A percentile compares a stretch with the other conserved stretches of the same genome.
Conservation (phyloP, 805 yeast genomes). For the Starmerella sp. region DNA sequence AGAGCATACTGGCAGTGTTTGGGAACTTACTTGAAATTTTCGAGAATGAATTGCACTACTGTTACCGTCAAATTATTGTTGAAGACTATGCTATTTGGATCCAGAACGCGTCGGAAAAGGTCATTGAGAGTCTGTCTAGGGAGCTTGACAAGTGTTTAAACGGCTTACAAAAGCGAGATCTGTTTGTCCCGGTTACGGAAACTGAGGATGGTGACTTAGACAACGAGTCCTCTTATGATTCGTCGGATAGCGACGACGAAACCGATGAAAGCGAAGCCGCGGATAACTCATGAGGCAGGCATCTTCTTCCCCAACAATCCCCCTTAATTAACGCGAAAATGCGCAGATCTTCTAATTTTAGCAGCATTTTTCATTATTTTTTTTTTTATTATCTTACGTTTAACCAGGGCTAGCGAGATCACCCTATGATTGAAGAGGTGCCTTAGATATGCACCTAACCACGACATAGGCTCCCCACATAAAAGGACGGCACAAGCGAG, state of each 20-base stretch:
- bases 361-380: background rate
- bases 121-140: slow-evolving; percentile 12
- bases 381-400: background rate
- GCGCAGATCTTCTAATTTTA: background rate
- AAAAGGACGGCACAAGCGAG: background rate
- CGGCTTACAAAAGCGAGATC: slow-evolving; percentile 3
- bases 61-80: slow-evolving; percentile 21
- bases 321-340: too few species aligned
- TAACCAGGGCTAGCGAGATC: background rate
- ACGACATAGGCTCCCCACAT: background rate
- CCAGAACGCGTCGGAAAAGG: slow-evolving; percentile 22
- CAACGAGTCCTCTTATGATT: background rate
- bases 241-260: slow-evolving; percentile 18
- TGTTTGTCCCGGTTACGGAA: slow-evolving; percentile 5
- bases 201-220: background rate
- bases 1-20: slow-evolving; percentile 48
- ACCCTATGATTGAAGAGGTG: background rate
- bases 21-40: slow-evolving; percentile 59
- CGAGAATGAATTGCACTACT: slow-evolving; percentile 31
- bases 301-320: too few species aligned
- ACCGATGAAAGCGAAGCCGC: background rate
- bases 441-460: background rate
- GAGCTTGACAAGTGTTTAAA: slow-evolving; percentile 18
- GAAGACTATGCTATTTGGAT: slow-evolving; percentile 24
- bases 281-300: background rate